Base-by-base conservation (phyloP, 2,329 filamentous ascomycete genomes). In the Beauveria australis region DNA sequence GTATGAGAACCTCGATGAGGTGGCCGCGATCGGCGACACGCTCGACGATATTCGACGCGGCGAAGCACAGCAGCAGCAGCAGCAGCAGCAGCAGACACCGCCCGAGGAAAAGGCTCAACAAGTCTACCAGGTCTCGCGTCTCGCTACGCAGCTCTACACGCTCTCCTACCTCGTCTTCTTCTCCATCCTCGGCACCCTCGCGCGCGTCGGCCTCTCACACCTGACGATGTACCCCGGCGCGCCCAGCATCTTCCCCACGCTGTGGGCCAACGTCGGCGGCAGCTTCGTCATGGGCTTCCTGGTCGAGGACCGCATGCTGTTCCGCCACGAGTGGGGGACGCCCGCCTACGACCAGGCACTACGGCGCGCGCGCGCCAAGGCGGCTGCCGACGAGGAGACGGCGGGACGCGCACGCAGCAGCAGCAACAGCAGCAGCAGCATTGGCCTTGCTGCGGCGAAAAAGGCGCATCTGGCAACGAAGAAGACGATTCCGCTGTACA, bases 241-340 rank as follows among this genome's bases (percentile, higher is more conserved):
- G 0, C 91, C 92, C 0, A 78, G 94, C 24, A 77, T 84, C 5
- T 92, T 90, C 60, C 82, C 85, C 55, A 86, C 89, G 2, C 74
- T 96, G 24, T 97, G 93, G 93, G 87, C 92, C 63, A 97, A 97
- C 68, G 87, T 96, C 52, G 84, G 79, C 1, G 93, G 93, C 1
- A 89, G 89, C 60, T 70, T 95, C 0, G 66, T 96, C 61, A 89
- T 97, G 84, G 93, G 94, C 2, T 95, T 96, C 69, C 79, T 97
- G 2, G 76, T 83, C 10, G 90, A 96, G 74, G 91, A 96, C 68
- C 80, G 84, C 63, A 86, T 82, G 67, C 75, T 96, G 7, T 95
- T 96, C 71, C 82, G 82, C 33, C 74, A 84, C 61, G 86, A 89
- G 74, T 87, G 83, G 83, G 85, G 83, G 9, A 73, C 70, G 8